Percentiles rank a stretch among this genome's conserved stretches.
Evolutionary conservation across 2,329 filamentous ascomycete genomes (phyloP).

Genomic region (Bipolaris victoriae): DNA sequence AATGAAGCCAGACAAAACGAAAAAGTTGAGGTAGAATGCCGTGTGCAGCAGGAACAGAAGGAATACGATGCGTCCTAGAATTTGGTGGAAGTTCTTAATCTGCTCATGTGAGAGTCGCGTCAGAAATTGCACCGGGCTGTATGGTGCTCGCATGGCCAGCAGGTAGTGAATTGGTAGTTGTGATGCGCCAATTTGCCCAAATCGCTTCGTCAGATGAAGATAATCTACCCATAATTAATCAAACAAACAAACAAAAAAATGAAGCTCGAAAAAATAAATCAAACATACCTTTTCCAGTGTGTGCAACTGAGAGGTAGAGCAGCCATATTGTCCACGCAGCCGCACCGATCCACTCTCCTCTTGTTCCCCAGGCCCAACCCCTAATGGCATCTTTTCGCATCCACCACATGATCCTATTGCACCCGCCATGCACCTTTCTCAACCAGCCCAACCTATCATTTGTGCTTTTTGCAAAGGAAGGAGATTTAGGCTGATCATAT

Average conservation of each 20-base stretch:
- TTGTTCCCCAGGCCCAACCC: constrained; percentile 58
- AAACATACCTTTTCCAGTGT: constrained; percentile 60
- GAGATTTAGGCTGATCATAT: constrained; percentile 50
- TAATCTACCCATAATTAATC: constrained; percentile 56
- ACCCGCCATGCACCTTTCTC: constrained; percentile 27
- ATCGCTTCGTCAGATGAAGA: constrained; percentile 67
- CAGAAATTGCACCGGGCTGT: constrained; percentile 58
- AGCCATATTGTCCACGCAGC: constrained; percentile 61
- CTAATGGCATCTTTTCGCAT: constrained; percentile 52
- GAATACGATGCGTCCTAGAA: constrained; percentile 62
- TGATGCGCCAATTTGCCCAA: constrained; percentile 65
- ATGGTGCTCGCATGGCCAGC: constrained; percentile 59
- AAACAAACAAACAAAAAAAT: background rate
- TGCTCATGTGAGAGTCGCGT: constrained; percentile 61
- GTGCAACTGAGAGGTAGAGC: constrained; percentile 56
- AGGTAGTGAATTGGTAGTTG: constrained; percentile 66
- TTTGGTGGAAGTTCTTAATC: constrained; percentile 63
- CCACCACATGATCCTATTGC: constrained; percentile 51
- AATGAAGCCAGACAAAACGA: constrained; percentile 58
- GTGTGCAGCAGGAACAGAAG: constrained; percentile 60
- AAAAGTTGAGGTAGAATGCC: constrained; percentile 64
- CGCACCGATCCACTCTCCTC: constrained; percentile 58
- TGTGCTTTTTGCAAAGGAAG: constrained; percentile 47
- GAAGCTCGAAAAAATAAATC: constrained; percentile 18
- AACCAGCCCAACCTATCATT: constrained; percentile 34